Percentiles rank a stretch among this genome's conserved stretches.
Conservation (phyloP, 192 early-diverging fungal genomes). For the Backusella macrospora region DNA sequence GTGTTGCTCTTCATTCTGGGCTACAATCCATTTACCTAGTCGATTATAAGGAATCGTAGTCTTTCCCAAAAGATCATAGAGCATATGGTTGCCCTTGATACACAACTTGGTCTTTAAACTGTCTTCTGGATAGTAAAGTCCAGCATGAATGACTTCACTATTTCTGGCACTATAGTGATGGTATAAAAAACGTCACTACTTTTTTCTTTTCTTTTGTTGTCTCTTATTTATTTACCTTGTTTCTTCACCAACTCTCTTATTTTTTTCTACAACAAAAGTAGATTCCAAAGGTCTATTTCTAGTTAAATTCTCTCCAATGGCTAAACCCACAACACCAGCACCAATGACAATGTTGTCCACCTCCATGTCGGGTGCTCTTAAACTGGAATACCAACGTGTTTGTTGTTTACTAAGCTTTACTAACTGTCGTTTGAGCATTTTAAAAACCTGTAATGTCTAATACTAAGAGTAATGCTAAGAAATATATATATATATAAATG, state of each 20-base stretch:
- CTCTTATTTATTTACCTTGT: constrained; percentile 51
- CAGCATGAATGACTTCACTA: constrained; percentile 90
- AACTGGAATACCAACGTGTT: background rate
- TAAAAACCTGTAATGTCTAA: background rate
- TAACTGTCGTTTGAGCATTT: background rate
- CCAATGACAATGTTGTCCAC: constrained; percentile 80
- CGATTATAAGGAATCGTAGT: constrained; percentile 54
- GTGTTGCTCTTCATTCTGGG: constrained; percentile 52
- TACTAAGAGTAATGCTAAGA: background rate
- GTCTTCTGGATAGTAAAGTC: constrained; percentile 77
- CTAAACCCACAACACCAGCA: constrained; percentile 80
- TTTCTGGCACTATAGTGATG: constrained; percentile 66
- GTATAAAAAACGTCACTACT: background rate
- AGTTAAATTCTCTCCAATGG: constrained; percentile 68
- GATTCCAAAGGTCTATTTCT: constrained; percentile 40
- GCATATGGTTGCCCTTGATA: constrained; percentile 69
- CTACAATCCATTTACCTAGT: constrained; percentile 84
- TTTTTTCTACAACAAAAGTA: constrained; percentile 71
- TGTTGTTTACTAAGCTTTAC: background rate
- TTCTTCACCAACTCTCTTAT: constrained; percentile 64
- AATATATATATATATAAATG: background rate
- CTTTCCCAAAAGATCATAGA: constrained; percentile 65
- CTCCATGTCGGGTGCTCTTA: constrained; percentile 39
- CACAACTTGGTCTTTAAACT: constrained; percentile 79
- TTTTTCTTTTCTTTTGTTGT: background rate